Base-by-base conservation (phyloP, 2,329 filamentous ascomycete genomes). In the Aspergillus luchuensis region DNA sequence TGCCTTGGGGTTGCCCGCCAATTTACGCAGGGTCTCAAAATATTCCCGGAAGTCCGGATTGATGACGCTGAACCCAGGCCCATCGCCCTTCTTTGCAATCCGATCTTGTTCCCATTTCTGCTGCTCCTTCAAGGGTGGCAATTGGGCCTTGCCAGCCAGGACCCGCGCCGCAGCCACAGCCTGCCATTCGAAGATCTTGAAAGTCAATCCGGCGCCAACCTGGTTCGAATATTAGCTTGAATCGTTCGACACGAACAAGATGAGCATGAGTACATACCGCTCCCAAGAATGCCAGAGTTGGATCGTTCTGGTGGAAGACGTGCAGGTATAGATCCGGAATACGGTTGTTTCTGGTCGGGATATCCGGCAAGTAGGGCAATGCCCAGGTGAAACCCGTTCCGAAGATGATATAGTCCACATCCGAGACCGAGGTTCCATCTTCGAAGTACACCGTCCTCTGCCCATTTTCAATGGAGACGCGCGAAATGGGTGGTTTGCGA, bases 141-240 rank as follows among this genome's bases (percentile, higher is more conserved):
- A 72, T 0, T 64, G 72, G 0, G 81, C 81, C 1, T 85, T 78
- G 0, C 85, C 84, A 0, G 87, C 82, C 0, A 89, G 78, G 1
- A 87, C 72, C 0, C 87, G 77, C 1, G 87, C 86, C 0, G 82
- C 85, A 2, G 85, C 79, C 0, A 89, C 86, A 8, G 86, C 86
- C 70, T 89, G 87, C 85, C 85, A 89, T 74, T 89, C 87, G 60
- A 88, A 89, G 38, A 89, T 81, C 69, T 87, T 88, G 75, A 90
- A 90, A 0, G 87, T 90, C 28, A 90, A 63, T 0, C 75, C 75
- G 1, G 71, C 75, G 8, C 72, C 71, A 23, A 76, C 72, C 73
- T 76, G 39, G 72, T 15, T 13, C 10, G 11, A 6, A n/a, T 38
- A 36, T 69, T 45, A 69, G 62, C 25, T 23, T 5, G 11, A 33